A percentile compares a stretch with the other conserved stretches of the same genome.
Evolutionary conservation across 2,329 filamentous ascomycete genomes (phyloP).

Genomic region (Alternaria dauci): DNA sequence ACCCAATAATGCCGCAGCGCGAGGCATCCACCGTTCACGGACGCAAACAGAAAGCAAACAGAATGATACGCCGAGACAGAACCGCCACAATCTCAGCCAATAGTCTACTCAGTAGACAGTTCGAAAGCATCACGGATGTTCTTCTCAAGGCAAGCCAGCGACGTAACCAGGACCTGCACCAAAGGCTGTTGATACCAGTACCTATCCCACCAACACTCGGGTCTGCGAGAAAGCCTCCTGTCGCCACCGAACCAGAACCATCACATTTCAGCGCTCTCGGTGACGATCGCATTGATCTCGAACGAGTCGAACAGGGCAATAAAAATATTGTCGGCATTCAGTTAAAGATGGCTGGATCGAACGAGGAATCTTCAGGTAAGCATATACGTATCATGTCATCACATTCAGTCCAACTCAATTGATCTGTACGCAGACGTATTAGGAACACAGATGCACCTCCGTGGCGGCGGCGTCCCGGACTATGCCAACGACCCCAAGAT

Average conservation of each 20-base stretch:
- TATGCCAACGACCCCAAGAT: slow-evolving; percentile 1
- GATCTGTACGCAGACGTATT: neutral
- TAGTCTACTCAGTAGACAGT: slow-evolving; percentile 21
- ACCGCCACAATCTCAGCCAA: slow-evolving; percentile 4
- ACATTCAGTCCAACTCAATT: neutral
- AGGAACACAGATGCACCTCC: neutral
- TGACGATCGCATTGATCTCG: neutral
- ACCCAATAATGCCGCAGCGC: neutral
- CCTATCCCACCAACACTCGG: neutral
- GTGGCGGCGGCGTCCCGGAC: neutral
- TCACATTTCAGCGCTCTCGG: neutral
- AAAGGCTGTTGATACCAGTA: neutral
- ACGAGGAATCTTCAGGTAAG: neutral
- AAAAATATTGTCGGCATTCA: neutral
- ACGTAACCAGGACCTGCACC: slow-evolving; percentile 18
- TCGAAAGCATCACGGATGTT: slow-evolving; percentile 28
- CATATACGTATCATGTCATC: neutral
- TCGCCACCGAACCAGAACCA: neutral
- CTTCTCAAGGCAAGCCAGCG: slow-evolving; percentile 24
- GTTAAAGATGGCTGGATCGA: neutral
- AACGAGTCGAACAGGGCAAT: neutral
- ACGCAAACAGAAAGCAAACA: neutral
- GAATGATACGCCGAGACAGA: slow-evolving; percentile 3
- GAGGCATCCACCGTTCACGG: neutral
- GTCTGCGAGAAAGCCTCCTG: neutral